Evolutionary conservation across 2,329 filamentous ascomycete genomes (phyloP), one percentile per base, ranked within the genome.

Genomic region (Septoria linicola): DNA sequence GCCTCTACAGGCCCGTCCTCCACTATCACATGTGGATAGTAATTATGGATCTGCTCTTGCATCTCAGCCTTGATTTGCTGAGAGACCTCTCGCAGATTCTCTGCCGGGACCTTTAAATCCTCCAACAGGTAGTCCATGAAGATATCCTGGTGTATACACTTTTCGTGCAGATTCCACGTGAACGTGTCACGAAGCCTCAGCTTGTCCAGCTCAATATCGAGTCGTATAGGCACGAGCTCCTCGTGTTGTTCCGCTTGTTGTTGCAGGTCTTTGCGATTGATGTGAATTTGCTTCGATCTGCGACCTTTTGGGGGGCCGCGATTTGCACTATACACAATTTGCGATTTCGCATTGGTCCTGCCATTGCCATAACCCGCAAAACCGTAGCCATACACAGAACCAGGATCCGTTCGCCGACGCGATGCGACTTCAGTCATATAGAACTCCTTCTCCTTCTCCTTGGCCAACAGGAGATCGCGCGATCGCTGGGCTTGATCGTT

Each of bases 131-230:
- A 90, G 52, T 89, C 83, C 1, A 91, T 88, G 68, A 97, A 97
- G 8, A 93, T 71, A 51, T 95, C 87, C 16, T 85, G 82, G 17
- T 82, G 79, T 2, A 95, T 81, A 10, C 93, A 80, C 52, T 91
- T 85, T 68, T 99, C 93, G 72, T 96, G 89, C 30, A 97, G 78
- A 70, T 99, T 99, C 91, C 92, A 99, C 2, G 93, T 97, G 62
- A 99, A 96, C 1, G 93, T 97, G 70, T 99, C 93, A 68, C 93
- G 87, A 54, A 99, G 78, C 72, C 93, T 93, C 63, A 97, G 82
- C 74, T 95, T 96, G 60, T 97, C 92, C 80, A 88, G 88, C 65
- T 99, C 93, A 42, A 97, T 88, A 63, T 99, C 93, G 48, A 99
- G 74, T 41, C 93, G 83, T 59, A 99, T 81, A 2, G 93, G 93